phyloP scores from a whole-genome alignment of 1,284 basidiomycete genomes.

The Gastroboletus turbinatus region DNA sequence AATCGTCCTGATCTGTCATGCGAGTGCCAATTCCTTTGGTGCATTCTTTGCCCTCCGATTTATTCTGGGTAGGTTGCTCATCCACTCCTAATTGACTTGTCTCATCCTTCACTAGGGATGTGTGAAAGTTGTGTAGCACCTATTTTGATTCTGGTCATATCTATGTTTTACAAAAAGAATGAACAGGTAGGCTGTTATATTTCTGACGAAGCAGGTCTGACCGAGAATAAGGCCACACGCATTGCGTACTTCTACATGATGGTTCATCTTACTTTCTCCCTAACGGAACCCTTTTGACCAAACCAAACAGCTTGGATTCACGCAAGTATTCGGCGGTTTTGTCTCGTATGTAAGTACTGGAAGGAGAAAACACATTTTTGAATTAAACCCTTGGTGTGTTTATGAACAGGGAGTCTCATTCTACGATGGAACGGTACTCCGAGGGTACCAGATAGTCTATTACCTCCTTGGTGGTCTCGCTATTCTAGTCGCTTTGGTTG shows the following conservation, averaged over 20 bases:
- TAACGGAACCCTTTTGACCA: background rate
- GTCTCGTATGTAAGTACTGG: constrained; percentile 52
- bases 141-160: background rate
- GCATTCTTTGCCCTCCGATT: background rate
- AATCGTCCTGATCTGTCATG: background rate
- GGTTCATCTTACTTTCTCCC: background rate
- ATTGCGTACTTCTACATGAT: background rate
- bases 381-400: background rate
- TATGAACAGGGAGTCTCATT: constrained; percentile 44
- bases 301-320: constrained; percentile 31
- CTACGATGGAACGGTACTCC: constrained; percentile 29
- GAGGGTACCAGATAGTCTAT: constrained; percentile 50
- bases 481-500: constrained; percentile 51
- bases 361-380: background rate
- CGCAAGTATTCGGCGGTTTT: constrained; percentile 62
- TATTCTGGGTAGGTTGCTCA: background rate
- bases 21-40: background rate
- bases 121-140: background rate
- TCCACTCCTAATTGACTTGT: background rate
- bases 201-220: background rate
- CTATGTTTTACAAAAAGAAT: background rate
- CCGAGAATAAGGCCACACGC: background rate
- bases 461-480: constrained; percentile 59
- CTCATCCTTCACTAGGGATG: background rate
- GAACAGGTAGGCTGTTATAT: background rate